Base-by-base conservation (phyloP, 2,329 filamentous ascomycete genomes). In the Colletotrichum sp. region DNA sequence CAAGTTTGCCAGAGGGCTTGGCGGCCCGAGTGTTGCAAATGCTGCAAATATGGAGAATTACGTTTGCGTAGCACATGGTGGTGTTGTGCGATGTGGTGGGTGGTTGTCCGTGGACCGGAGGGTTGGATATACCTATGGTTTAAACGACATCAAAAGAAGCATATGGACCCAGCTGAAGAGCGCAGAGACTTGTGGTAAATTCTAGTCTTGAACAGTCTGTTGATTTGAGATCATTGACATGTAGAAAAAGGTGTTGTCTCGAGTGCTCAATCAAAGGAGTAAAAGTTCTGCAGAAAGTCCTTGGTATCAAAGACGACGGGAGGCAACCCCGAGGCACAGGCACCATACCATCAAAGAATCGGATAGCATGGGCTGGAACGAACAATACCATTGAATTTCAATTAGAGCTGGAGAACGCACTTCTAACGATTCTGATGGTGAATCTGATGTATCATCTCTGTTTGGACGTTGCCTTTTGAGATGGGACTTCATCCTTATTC, bases 11-110 rank as follows among this genome's bases (percentile, higher is more conserved):
- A 48, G 25, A 18, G 43, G 73, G 69, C 28, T 68, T 72, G 27
- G 62, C 62, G 16, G 48, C 69, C 56, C 56, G 64, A 18, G 69
- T 61, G 58, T 64, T 68, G 70, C 73, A 73, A 10, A 75, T 48
- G 43, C 36, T 32, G 70, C 64, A 65, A 16, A 65, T 68, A 34
- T 60, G 30, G 13, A 36, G 73, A 28, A 39, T 18, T 8, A 43
- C 64, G 64, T 60, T 65, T 52, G 64, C 22, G 22, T 48, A 27
- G 18, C 64, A 73, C 70, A 65, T 75, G n/a, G 10, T 43, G n/a
- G 6, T 55, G 16, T 65, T 43, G 39, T 48, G 39, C 39, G 18
- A 48, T 48, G 9, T n/a, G 39, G 18, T 12, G 43, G 43, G 16
- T 22, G n/a, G 6, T 13, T 52, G 43, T 52, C 43, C 43, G 7